phyloP scores from a whole-genome alignment of 495 filamentous ascomycete species.

The Stereocaulon alpinum region DNA sequence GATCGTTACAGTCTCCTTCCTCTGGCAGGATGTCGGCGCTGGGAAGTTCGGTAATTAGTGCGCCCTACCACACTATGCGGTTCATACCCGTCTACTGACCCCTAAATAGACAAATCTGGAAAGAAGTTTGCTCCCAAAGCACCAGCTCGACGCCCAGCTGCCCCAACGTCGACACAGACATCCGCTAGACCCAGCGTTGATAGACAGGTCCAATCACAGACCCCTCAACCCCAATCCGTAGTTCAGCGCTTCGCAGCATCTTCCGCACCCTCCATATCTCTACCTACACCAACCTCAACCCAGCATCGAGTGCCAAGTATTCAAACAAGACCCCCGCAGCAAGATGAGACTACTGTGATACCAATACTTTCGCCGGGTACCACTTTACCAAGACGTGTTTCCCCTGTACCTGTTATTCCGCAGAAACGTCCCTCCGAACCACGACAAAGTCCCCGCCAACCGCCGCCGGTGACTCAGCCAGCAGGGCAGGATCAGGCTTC shows the following conservation, averaged over 20 bases:
- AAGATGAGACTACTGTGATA: constrained; percentile 5
- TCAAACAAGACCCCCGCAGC: background rate
- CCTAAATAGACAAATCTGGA: constrained; percentile 40
- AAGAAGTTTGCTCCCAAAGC: constrained; percentile 46
- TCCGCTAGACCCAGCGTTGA: constrained; percentile 33
- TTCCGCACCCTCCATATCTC: constrained; percentile 20
- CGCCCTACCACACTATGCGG: constrained; percentile 14
- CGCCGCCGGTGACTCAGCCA: constrained; percentile 16
- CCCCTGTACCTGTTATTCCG: constrained; percentile 9
- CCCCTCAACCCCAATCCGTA: constrained; percentile 29
- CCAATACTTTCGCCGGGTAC: constrained; percentile 3
- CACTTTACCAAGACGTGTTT: constrained; percentile 10
- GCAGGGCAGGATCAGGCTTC: background rate
- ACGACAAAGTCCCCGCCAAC: background rate
- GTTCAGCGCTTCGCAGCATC: constrained; percentile 23
- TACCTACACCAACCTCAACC: constrained; percentile 16
- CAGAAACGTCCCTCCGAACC: constrained; percentile 10
- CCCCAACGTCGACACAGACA: constrained; percentile 26
- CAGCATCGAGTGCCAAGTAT: constrained; percentile 10
- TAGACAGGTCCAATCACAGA: constrained; percentile 28
- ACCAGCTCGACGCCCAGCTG: constrained; percentile 35
- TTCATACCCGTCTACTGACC: constrained; percentile 7
- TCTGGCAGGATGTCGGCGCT: constrained; percentile 39
- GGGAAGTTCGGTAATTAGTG: constrained; percentile 50
- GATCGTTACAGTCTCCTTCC: background rate